phyloP scores from a whole-genome alignment of 495 filamentous ascomycete genomes.

The Tuber umbilicatum region DNA sequence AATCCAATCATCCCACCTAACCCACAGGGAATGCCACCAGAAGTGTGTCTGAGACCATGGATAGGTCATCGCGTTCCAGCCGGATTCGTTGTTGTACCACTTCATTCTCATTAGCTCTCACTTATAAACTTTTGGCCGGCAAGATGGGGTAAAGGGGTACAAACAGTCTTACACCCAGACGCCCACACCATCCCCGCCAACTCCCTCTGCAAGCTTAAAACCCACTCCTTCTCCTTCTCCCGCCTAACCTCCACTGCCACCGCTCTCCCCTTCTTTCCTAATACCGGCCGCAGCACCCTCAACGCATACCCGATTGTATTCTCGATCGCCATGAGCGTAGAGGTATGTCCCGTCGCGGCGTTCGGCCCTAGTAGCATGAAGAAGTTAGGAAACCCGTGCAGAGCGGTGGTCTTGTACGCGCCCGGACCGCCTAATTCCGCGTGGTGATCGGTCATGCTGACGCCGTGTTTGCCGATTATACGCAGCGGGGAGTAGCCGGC shows the following conservation, averaged over 20 bases:
- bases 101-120: constrained; percentile 18
- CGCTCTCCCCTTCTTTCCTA: constrained; percentile 38
- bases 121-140: constrained; percentile 36
- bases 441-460: constrained; percentile 52
- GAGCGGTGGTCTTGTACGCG: constrained; percentile 58
- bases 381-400: constrained; percentile 63
- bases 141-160: constrained; percentile 20
- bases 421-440: constrained; percentile 52
- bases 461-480: constrained; percentile 48
- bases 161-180: constrained; percentile 44
- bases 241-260: constrained; percentile 40
- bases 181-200: constrained; percentile 47
- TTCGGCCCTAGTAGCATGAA: constrained; percentile 64
- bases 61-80: constrained; percentile 50
- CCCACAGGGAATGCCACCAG: constrained; percentile 44
- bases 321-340: constrained; percentile 56
- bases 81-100: constrained; percentile 22
- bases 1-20: constrained; percentile 44
- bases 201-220: constrained; percentile 44
- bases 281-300: constrained; percentile 50
- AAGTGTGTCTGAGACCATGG: constrained; percentile 46
- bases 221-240: constrained; percentile 47
- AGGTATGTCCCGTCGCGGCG: constrained; percentile 58
- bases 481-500: constrained; percentile 47
- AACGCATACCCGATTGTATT: constrained; percentile 51